Conservation (phyloP, 805 yeast species). For the Candida fluviatilis region DNA sequence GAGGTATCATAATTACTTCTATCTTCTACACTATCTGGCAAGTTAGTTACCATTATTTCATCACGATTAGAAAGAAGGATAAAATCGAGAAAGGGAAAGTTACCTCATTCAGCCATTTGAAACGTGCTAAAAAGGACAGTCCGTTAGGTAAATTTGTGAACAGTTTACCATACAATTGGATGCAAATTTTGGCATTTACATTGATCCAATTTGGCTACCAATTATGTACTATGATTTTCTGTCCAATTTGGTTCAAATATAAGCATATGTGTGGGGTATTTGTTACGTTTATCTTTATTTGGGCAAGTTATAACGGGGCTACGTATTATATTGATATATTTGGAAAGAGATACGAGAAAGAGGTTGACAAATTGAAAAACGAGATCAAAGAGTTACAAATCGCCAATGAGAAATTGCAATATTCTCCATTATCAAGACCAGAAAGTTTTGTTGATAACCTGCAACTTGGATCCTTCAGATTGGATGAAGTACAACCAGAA, state of each 20-base stretch:
- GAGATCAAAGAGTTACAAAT: slow-evolving; percentile 67
- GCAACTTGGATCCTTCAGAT: slow-evolving; percentile 2
- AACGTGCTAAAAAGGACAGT: slow-evolving; percentile 63
- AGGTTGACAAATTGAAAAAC: slow-evolving; percentile 62
- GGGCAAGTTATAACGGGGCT: slow-evolving; percentile 91
- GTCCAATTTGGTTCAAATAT: slow-evolving; percentile 83
- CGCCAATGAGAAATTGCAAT: slow-evolving; percentile 15
- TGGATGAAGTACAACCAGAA: too few species aligned
- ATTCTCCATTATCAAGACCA: slow-evolving; percentile 15
- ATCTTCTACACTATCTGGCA: slow-evolving; percentile 88
- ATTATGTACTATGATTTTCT: slow-evolving; percentile 76
- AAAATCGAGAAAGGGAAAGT: slow-evolving; percentile 82
- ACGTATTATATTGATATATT: slow-evolving; percentile 89
- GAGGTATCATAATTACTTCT: slow-evolving; percentile 75
- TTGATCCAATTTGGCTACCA: slow-evolving; percentile 85
- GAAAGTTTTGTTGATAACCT: slow-evolving; percentile 6
- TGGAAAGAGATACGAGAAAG: slow-evolving; percentile 86
- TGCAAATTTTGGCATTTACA: slow-evolving; percentile 86
- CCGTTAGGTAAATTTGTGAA: slow-evolving; percentile 75
- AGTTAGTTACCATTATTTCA: slow-evolving; percentile 82
- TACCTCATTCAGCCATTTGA: slow-evolving; percentile 82
- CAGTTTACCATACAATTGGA: slow-evolving; percentile 70
- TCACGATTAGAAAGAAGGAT: slow-evolving; percentile 73
- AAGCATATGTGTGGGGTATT: slow-evolving; percentile 65
- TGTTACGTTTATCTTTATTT: slow-evolving; percentile 65